A percentile compares a stretch with the other conserved stretches of the same genome.
phyloP scores from a whole-genome alignment of 306 rosid species.

The Corylus avellana region DNA sequence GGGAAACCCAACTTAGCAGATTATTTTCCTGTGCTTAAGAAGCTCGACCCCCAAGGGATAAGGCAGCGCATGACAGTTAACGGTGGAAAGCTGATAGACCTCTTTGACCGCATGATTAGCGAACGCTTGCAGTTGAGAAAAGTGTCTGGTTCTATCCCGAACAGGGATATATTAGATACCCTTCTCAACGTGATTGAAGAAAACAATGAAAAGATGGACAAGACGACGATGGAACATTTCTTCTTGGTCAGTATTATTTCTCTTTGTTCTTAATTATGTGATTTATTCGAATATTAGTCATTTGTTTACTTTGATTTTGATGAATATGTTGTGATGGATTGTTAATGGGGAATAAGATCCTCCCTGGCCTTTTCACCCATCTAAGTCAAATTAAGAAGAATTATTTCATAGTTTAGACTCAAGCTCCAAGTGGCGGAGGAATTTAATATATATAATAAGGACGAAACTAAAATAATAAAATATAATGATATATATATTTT shows the following conservation, averaged over 20 bases:
- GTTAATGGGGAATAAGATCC: too few relatives aligned
- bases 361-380: too few relatives aligned
- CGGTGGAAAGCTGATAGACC: slow-evolving; percentile 18
- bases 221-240: slow-evolving; percentile 22
- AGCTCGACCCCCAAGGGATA: slow-evolving; percentile 46
- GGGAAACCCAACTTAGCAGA: slow-evolving; percentile 49
- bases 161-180: slow-evolving; percentile 38
- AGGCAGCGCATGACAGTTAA: slow-evolving; percentile 6
- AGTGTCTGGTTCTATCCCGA: neutral
- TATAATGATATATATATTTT: too few relatives aligned
- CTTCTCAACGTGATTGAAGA: slow-evolving; percentile 39
- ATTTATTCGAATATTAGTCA: too few relatives aligned
- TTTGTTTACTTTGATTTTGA: neutral
- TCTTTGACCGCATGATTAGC: slow-evolving; percentile 18
- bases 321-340: neutral
- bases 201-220: slow-evolving; percentile 36
- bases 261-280: neutral
- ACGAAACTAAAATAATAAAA: too few relatives aligned
- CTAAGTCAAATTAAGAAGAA: too few relatives aligned
- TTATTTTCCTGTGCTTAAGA: slow-evolving; percentile 41
- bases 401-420: too few relatives aligned
- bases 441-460: too few relatives aligned
- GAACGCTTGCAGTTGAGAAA: slow-evolving; percentile 37
- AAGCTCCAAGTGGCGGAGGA: too few relatives aligned
- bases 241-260: slow-evolving; percentile 25